Evolutionary conservation across 1,284 basidiomycete species (phyloP).

Genomic region (Kwoniella shivajii): DNA sequence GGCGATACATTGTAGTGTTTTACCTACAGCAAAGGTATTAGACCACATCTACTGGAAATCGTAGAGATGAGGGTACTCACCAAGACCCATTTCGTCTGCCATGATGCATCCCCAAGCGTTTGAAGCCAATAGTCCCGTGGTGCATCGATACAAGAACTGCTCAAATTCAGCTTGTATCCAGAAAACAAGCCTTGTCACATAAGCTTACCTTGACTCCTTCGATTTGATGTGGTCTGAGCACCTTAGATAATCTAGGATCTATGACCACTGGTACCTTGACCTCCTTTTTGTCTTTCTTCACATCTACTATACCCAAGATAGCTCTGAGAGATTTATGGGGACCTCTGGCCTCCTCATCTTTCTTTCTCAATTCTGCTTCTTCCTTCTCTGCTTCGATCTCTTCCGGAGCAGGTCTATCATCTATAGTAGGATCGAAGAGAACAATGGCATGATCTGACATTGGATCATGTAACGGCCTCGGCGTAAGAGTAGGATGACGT

Average conservation of each 20-base stretch:
- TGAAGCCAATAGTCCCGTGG: conserved; percentile 88
- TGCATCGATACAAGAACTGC: conserved; percentile 88
- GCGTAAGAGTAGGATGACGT: conserved; percentile 77
- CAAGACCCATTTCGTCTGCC: conserved; percentile 99
- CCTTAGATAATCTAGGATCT: conserved; percentile 82
- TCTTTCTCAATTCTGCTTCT: conserved; percentile 67
- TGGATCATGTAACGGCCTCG: conserved; percentile 90
- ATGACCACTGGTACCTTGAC: conserved; percentile 95
- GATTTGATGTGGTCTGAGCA: conserved; percentile 93
- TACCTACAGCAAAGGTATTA: conserved; percentile 55
- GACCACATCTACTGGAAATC: not conserved
- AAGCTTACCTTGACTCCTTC: conserved; percentile 88
- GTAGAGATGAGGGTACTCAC: conserved; percentile 51
- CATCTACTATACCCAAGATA: conserved; percentile 71
- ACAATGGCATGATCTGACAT: conserved; percentile 99
- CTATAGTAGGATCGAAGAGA: conserved; percentile 93
- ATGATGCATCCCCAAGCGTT: conserved; percentile 97
- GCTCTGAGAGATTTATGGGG: conserved; percentile 89
- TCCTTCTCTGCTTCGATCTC: conserved; percentile 46
- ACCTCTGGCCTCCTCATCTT: conserved; percentile 64
- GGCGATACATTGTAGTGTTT: conserved; percentile 95
- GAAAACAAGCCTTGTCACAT: conserved; percentile 4
- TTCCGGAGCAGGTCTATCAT: conserved; percentile 84
- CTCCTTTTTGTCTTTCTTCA: conserved; percentile 63
- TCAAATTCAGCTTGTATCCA: conserved; percentile 20